These are phyloP conservation scores for Diversispora epigaea DNA, from an alignment of 192 early-diverging fungal species.

Conservation along the genomic window DNA sequence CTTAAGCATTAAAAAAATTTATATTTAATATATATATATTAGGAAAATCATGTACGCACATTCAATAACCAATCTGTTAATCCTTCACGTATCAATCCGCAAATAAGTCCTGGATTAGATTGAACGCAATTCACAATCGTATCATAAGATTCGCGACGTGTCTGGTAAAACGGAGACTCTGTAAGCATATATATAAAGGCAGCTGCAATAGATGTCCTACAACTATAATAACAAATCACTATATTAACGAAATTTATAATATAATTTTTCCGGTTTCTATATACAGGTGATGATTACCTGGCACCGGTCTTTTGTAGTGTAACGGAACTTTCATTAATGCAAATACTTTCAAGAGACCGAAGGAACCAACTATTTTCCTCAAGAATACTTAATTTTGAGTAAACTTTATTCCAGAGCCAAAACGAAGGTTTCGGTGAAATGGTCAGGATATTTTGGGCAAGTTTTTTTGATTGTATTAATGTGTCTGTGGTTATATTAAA, in stretches of 20 bases:
- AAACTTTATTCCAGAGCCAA: conserved; percentile 81
- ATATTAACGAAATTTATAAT: not conserved
- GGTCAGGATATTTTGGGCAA: conserved; percentile 40
- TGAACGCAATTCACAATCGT: conserved; percentile 38
- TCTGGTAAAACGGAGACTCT: conserved; percentile 40
- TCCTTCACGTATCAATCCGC: conserved; percentile 41
- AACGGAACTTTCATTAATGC: conserved; percentile 39
- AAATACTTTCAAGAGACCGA: conserved; percentile 54
- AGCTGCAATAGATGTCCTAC: conserved; percentile 42
- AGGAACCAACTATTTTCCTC: conserved; percentile 70
- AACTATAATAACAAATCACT: conserved; percentile 5
- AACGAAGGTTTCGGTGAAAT: conserved; percentile 65
- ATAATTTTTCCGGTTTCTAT: not conserved
- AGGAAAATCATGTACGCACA: conserved; percentile 27
- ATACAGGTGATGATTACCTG: conserved; percentile 31
- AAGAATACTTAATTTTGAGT: conserved; percentile 61
- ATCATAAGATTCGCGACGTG: conserved; percentile 48
- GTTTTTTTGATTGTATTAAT: conserved; percentile 32
- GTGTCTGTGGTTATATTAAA: not conserved
- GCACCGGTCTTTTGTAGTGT: conserved; percentile 47
- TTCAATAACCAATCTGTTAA: conserved; percentile 50
- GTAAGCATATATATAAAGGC: conserved; percentile 62
- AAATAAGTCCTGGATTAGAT: conserved; percentile 37
- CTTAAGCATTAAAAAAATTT: no score
- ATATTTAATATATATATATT: no score